A percentile compares a stretch with the other conserved stretches of the same genome.
Conservation (phyloP, 164 flowering plant genomes). For the Dillenia suffruticosa region DNA sequence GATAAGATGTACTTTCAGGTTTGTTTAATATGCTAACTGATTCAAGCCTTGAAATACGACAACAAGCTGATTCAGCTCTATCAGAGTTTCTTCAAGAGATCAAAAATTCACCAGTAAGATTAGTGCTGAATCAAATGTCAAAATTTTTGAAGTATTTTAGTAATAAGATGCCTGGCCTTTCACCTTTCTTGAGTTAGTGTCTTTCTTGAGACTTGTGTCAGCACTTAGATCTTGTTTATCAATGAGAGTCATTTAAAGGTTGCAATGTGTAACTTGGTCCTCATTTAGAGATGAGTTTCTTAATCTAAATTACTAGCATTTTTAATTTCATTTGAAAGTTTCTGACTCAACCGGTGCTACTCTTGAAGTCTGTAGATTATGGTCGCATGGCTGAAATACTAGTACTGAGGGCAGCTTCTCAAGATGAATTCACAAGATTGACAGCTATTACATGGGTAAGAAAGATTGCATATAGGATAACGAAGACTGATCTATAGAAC, state of each 20-base stretch:
- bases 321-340: conserved; percentile 21
- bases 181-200: too few relatives aligned
- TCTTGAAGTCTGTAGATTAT: conserved; percentile 99
- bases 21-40: conserved; percentile 97
- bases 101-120: conserved; percentile 92
- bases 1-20: conserved; percentile 38
- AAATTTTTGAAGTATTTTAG: too few relatives aligned
- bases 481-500: too few relatives aligned
- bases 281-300: too few relatives aligned
- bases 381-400: conserved; percentile 99
- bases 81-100: conserved; percentile 98
- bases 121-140: background rate
- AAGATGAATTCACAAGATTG: conserved; percentile 88
- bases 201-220: too few relatives aligned
- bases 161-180: too few relatives aligned
- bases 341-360: conserved; percentile 60
- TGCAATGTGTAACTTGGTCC: too few relatives aligned
- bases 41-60: conserved; percentile 93
- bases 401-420: conserved; percentile 88
- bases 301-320: conserved; percentile 8
- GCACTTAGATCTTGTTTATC: too few relatives aligned
- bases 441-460: conserved; percentile 97
- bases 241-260: too few relatives aligned
- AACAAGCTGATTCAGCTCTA: conserved; percentile 98
- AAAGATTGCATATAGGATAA: conserved; percentile 3